Base-by-base conservation (phyloP, 768 basidiomycete species). In the Gloeopeniophorella convolvens region DNA sequence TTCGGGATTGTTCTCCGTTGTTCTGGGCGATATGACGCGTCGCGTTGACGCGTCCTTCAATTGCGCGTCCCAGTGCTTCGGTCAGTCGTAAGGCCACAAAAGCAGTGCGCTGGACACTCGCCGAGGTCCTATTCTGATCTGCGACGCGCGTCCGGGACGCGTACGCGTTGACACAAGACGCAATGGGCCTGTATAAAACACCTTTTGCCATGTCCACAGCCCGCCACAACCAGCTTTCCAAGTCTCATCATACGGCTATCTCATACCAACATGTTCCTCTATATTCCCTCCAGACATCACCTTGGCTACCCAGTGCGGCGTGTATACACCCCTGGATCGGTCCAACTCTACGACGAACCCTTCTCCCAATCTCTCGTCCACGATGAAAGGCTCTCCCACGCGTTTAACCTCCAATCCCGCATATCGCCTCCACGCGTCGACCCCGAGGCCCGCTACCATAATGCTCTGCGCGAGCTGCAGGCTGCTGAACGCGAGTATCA, bases 401-500 rank as follows among this genome's bases (percentile, higher is more conserved):
- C 30, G 5, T 39, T 39, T 18, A n/a, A n/a, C n/a, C n/a, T n/a
- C n/a, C n/a, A n/a, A n/a, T 8, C 41, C 35, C 15, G 7, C 30
- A 13, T 24, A 5, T 33, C n/a, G 18, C 24, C 18, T 4, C 31
- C 24, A 3, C 41, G 20, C 12, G 4, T 34, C 1, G 36, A 48
- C 16, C 16, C 55, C 1, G 45, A 42, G 28, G 47, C 50, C 10
- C 55, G 55, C 10, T 58, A 56, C 41, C 57, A 39, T n/a, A 46
- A 39, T 3, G 57, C 57, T 0, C 42, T 58, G 24, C 20, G 36
- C 15, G 54, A 57, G 35, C 32, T 57, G 13, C 44, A 44, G 31
- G 47, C 43, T 4, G 57, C 57, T 20, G 57, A 57, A 37, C 42
- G 47, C 18, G 57, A 58, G 18, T 56, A 42, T 10, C 42, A 47